Conservation (phyloP, 1,284 basidiomycete species). For the Microbotryum saponariae region DNA sequence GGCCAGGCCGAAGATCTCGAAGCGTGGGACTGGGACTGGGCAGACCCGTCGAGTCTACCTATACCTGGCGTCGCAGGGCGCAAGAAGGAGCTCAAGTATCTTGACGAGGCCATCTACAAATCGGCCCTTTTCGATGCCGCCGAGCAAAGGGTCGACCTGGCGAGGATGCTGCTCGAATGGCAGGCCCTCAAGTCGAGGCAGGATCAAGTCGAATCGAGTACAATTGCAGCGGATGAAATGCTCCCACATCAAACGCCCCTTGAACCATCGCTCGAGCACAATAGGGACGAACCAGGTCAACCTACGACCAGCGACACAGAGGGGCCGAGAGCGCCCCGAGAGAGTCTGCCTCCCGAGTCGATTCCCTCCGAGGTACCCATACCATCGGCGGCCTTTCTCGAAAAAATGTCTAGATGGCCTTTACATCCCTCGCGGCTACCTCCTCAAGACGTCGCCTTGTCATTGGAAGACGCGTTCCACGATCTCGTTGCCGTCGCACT, state of each 20-base stretch:
- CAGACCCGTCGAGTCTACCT: no score
- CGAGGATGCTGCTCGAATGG: constrained; percentile 4
- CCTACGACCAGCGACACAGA: neutral
- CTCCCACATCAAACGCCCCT: neutral
- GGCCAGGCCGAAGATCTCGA: no score
- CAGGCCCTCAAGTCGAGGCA: constrained; percentile 1
- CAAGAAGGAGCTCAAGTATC: no score
- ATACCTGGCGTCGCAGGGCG: no score
- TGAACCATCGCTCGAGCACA: neutral
- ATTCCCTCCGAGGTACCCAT: neutral
- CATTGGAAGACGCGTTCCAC: no score
- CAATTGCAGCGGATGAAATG: neutral
- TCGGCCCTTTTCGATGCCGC: neutral
- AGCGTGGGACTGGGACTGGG: no score
- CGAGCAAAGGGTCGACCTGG: neutral
- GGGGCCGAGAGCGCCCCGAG: neutral
- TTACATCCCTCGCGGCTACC: no score
- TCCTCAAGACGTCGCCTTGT: no score
- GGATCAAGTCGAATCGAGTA: neutral
- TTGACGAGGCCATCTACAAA: neutral
- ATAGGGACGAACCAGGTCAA: neutral
- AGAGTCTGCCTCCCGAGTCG: neutral
- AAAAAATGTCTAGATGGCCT: no score
- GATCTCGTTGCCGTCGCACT: no score
- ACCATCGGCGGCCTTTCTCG: no score